These are phyloP conservation scores for Tripidium arundinaceum DNA, from an alignment of 202 grass and related monocot genomes.

Conservation along the genomic window DNA sequence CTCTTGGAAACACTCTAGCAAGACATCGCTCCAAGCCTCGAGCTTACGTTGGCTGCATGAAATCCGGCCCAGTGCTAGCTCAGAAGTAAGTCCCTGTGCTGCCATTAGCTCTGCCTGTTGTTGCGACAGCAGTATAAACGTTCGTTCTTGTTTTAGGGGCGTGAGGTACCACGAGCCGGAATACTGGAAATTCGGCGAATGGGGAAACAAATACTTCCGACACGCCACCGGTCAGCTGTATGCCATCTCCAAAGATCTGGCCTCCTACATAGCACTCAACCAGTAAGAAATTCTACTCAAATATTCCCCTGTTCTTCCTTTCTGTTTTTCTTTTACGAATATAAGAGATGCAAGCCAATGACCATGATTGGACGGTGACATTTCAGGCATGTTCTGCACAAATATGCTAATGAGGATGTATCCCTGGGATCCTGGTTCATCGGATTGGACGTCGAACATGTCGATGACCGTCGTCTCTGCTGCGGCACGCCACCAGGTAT, in stretches of 20 bases:
- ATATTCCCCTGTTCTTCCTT: background rate
- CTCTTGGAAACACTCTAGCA: constrained; percentile 55
- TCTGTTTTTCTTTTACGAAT: background rate
- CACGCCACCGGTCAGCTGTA: constrained; percentile 79
- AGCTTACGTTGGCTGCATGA: constrained; percentile 86
- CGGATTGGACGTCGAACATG: constrained; percentile 65
- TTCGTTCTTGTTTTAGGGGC: constrained; percentile 51
- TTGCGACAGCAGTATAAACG: background rate
- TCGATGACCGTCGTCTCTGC: constrained; percentile 76
- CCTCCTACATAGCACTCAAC: constrained; percentile 85
- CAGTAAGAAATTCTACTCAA: constrained; percentile 42
- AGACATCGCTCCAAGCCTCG: constrained; percentile 65
- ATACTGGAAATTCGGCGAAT: constrained; percentile 89
- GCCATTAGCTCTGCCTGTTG: no score
- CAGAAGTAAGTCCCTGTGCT: constrained; percentile 63
- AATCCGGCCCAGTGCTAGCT: constrained; percentile 74
- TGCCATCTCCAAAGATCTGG: constrained; percentile 89
- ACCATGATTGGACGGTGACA: constrained; percentile 20
- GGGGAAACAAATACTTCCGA: constrained; percentile 83
- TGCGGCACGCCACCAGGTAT: constrained; percentile 74
- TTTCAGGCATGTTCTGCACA: constrained; percentile 87
- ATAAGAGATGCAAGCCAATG: background rate
- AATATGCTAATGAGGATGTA: constrained; percentile 88
- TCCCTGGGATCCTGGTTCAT: constrained; percentile 89
- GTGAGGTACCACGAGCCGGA: constrained; percentile 82